phyloP scores from a whole-genome alignment of 179 eudicot species.

The Silene coronaria region DNA sequence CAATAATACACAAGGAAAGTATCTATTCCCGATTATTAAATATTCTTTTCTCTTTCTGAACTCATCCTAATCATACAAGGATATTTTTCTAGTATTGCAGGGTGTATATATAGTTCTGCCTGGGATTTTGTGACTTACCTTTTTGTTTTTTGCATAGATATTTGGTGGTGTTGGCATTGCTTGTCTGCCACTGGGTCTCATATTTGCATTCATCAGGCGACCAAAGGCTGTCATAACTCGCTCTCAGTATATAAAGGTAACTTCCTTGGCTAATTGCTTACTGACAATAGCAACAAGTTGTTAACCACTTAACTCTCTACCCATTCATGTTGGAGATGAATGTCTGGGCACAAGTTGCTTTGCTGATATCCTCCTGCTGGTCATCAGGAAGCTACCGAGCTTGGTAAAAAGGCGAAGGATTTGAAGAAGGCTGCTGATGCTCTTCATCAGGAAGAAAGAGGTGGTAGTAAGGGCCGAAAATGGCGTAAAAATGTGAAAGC shows the following conservation, averaged over 20 bases:
- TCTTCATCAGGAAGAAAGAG: slow-evolving; percentile 93
- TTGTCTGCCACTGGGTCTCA: slow-evolving; percentile 87
- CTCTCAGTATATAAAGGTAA: slow-evolving; percentile 98
- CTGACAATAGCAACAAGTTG: not conserved
- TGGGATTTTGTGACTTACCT: not conserved
- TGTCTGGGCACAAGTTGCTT: slow-evolving; percentile 5
- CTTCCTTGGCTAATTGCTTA: slow-evolving; percentile 5
- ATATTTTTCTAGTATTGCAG: slow-evolving; percentile 4
- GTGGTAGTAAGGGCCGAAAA: slow-evolving; percentile 85
- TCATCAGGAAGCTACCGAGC: slow-evolving; percentile 89
- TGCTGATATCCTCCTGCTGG: slow-evolving; percentile 13
- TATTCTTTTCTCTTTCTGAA: not conserved
- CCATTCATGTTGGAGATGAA: not conserved
- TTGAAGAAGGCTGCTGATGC: slow-evolving; percentile 88
- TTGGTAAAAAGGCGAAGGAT: slow-evolving; percentile 94
- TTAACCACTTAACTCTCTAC: not conserved
- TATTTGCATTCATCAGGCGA: slow-evolving; percentile 85
- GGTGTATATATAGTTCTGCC: not conserved
- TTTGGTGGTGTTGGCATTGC: slow-evolving; percentile 99
- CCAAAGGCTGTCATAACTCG: slow-evolving; percentile 98
- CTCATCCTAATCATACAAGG: not conserved
- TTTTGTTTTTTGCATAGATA: slow-evolving; percentile 42
- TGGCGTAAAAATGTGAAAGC: slow-evolving; percentile 98
- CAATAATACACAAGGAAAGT: not conserved
- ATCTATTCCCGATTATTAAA: not conserved